A percentile compares a stretch with the other conserved stretches of the same genome.
phyloP scores from a whole-genome alignment of 2,329 filamentous ascomycete genomes.

The Talaromyces atroroseus region DNA sequence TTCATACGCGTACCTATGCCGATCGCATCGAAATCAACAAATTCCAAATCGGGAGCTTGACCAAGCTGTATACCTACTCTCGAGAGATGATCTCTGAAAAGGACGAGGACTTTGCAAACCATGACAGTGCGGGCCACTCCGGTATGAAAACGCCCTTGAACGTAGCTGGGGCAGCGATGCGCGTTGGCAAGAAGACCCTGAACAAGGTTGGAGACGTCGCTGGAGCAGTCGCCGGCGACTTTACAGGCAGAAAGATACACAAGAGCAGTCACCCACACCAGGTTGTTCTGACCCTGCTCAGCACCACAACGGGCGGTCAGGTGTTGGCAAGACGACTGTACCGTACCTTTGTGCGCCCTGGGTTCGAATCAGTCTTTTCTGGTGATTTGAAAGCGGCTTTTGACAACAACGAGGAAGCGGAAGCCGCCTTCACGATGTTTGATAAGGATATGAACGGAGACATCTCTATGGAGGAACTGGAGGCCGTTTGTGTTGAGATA shows the following conservation, averaged over 20 bases:
- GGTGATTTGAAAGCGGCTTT: constrained; percentile 78
- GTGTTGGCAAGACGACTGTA: constrained; percentile 83
- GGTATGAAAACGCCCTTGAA: constrained; percentile 70
- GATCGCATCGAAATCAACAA: constrained; percentile 90
- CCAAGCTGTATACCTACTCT: constrained; percentile 61
- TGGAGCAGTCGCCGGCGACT: constrained; percentile 80
- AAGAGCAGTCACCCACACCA: constrained; percentile 74
- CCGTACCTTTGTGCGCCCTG: constrained; percentile 72
- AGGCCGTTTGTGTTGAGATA: constrained; percentile 89
- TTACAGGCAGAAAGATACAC: constrained; percentile 68
- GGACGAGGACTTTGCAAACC: constrained; percentile 70
- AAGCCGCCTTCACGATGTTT: constrained; percentile 84
- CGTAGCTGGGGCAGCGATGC: constrained; percentile 62
- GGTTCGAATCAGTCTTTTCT: constrained; percentile 67
- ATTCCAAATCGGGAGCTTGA: constrained; percentile 68
- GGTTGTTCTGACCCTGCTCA: constrained; percentile 72
- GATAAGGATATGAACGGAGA: constrained; percentile 96
- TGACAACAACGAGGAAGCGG: constrained; percentile 74
- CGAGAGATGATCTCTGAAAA: constrained; percentile 62
- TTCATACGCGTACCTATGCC: constrained; percentile 84
- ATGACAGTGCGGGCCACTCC: constrained; percentile 34
- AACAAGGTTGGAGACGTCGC: constrained; percentile 80
- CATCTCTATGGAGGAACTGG: constrained; percentile 90
- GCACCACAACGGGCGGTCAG: constrained; percentile 67
- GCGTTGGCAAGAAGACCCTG: constrained; percentile 68